Evolutionary conservation across 495 filamentous ascomycete species (phyloP).

Genomic region (Geoglossum glabrum): DNA sequence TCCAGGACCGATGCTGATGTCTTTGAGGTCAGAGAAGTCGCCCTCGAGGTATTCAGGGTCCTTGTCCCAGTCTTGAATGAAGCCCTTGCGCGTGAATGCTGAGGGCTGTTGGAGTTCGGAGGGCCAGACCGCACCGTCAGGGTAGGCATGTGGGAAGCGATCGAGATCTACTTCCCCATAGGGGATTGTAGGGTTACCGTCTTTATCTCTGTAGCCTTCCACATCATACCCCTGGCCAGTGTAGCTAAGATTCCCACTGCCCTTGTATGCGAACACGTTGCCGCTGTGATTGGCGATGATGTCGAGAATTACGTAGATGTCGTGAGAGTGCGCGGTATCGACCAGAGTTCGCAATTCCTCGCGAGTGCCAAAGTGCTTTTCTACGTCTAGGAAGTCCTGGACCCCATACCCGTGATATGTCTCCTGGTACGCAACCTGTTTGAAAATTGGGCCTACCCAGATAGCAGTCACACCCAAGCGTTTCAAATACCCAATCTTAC

Average conservation of each 20-base stretch:
- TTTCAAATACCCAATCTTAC: constrained; percentile 13
- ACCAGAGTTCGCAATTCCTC: constrained; percentile 12
- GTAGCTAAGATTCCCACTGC: constrained; percentile 2
- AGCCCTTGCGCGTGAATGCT: constrained; percentile 9
- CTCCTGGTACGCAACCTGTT: constrained; percentile 11
- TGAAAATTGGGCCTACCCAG: constrained; percentile 14
- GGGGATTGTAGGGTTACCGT: constrained; percentile 5
- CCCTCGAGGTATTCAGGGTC: constrained; percentile 10
- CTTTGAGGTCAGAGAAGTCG: constrained; percentile 12
- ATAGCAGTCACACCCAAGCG: constrained; percentile 10
- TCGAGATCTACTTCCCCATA: constrained; percentile 1
- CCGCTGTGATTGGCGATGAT: constrained; percentile 14
- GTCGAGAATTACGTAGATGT: constrained; percentile 13
- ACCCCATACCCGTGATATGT: constrained; percentile 14
- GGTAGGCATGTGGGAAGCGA: background rate
- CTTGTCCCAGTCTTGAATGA: constrained; percentile 11
- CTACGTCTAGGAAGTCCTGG: constrained; percentile 12
- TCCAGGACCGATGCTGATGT: constrained; percentile 9
- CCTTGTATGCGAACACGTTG: constrained; percentile 11
- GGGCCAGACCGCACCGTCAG: constrained; percentile 12
- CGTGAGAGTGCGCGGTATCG: constrained; percentile 7
- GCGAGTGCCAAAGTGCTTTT: constrained; percentile 10
- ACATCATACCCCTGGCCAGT: constrained; percentile 7
- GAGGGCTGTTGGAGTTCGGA: constrained; percentile 6
- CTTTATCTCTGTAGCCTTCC: constrained; percentile 9